phyloP scores from a whole-genome alignment of 208 protist genomes.

The Leptomonas pyrrhocoris region DNA sequence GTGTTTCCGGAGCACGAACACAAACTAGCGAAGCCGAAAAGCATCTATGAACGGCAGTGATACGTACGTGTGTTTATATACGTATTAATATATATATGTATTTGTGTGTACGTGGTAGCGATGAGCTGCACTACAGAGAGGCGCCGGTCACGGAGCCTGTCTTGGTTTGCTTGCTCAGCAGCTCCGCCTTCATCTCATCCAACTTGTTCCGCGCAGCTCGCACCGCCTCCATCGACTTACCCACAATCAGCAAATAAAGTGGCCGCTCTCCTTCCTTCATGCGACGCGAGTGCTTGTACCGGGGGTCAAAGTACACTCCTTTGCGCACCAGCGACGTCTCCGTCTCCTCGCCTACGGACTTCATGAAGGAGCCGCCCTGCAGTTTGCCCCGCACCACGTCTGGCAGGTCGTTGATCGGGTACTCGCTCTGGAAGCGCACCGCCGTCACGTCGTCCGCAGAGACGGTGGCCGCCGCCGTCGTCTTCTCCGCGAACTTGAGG shows the following conservation, averaged over 20 bases:
- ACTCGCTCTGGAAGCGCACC: constrained; percentile 85
- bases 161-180: constrained; percentile 51
- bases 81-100: too few relatives aligned
- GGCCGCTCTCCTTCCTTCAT: constrained; percentile 82
- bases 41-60: too few relatives aligned
- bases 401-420: constrained; percentile 83
- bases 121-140: constrained; percentile 23
- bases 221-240: constrained; percentile 69
- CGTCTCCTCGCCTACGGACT: constrained; percentile 62
- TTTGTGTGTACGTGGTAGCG: background rate
- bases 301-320: constrained; percentile 82
- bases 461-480: constrained; percentile 49
- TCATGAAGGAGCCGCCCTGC: constrained; percentile 64
- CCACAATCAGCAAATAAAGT: constrained; percentile 83
- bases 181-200: constrained; percentile 67
- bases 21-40: too few relatives aligned
- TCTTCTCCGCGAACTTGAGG: constrained; percentile 77
- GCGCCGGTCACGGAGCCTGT: constrained; percentile 63
- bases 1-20: too few relatives aligned
- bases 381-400: constrained; percentile 63
- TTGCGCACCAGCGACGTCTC: constrained; percentile 81
- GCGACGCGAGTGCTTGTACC: constrained; percentile 70
- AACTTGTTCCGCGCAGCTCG: constrained; percentile 63
- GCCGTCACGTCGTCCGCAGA: constrained; percentile 29
- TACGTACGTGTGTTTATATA: too few relatives aligned